Conservation (phyloP, 192 early-diverging fungal species). For the Spizellomyces sp. region DNA sequence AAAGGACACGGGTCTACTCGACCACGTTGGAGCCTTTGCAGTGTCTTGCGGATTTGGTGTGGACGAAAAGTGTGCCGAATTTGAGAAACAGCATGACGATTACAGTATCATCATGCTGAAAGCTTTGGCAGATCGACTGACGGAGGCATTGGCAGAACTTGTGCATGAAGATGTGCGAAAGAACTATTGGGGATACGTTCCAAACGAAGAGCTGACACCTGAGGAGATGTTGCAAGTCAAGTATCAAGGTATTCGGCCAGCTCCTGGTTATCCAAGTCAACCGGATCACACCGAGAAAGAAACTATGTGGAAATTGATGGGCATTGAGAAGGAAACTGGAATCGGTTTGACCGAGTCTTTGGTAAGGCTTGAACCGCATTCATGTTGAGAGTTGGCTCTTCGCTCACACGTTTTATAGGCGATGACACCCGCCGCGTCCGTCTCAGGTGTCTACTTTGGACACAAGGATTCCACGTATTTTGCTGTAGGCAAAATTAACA, state of each 20-base stretch:
- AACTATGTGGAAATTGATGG: conserved; percentile 89
- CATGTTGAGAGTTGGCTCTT: too few species aligned
- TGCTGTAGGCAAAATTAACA: conserved; percentile 92
- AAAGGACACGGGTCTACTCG: conserved; percentile 67
- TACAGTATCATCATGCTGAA: conserved; percentile 94
- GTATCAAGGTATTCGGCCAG: conserved; percentile 94
- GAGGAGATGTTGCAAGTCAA: conserved; percentile 87
- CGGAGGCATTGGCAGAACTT: conserved; percentile 89
- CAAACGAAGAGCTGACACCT: conserved; percentile 72
- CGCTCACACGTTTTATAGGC: conserved; percentile 45
- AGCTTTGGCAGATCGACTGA: conserved; percentile 90
- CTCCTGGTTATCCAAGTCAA: conserved; percentile 93
- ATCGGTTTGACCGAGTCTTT: conserved; percentile 90
- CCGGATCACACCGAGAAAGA: conserved; percentile 94
- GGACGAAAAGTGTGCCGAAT: conserved; percentile 82
- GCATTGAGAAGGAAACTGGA: conserved; percentile 77
- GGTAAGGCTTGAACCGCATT: conserved; percentile 25
- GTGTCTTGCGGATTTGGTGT: conserved; percentile 89
- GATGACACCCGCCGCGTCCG: conserved; percentile 90
- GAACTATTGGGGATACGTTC: conserved; percentile 86
- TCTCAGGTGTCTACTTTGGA: conserved; percentile 77
- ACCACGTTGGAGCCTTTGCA: conserved; percentile 91
- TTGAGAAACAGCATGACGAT: conserved; percentile 82
- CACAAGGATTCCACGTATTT: conserved; percentile 84
- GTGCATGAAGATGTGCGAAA: conserved; percentile 89